Base-by-base conservation (phyloP, 805 yeast genomes). In the Starmerella potacharoeniae region DNA sequence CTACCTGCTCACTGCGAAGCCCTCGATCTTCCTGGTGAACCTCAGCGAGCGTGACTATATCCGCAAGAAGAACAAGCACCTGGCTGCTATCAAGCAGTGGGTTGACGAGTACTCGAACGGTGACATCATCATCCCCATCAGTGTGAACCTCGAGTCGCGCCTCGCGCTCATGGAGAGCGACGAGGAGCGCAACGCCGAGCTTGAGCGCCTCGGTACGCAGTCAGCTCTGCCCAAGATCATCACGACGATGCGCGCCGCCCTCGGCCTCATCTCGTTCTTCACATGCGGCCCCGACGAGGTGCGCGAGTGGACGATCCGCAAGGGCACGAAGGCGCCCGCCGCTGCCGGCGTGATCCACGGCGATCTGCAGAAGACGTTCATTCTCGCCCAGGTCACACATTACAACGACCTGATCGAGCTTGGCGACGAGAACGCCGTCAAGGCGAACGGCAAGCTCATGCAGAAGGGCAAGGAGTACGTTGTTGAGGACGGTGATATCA, bases 271-370 rank as follows among this genome's bases (percentile, higher is more conserved):
- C 62, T 88, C 96, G 53, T 93, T 84, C 77, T 93, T 88, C 79
- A 93, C 98, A 37, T 84, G 93, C 68, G 98, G 98, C 64, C 85
- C 95, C 43, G 87, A 86, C 59, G 98, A 93, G 75, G 95, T 90
- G 51, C 84, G 97, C 71, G 97, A 95, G 73, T 93, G 98, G 98
- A 93, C 98, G 37, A 82, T 93, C 60, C 82, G 97, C 73, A 75
- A 77, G 63, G 95, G 95, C 64, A 85, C 91, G 48, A 83, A 86
- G 64, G 97, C 97, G 53, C 98, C 98, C n/a, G 89, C 86, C 67
- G 97, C 98, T 46, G 98, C 98, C 28, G 97, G 97, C 69, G 95
- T 93, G 46, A 91, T 91, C 65, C 98, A 93, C 72, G 86, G 90
- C 41, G 98, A 91, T 73, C 80, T 91, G 69, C 90, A 87, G 79